Base-by-base conservation (phyloP, 179 eudicot genomes). In the Actinidia arguta region DNA sequence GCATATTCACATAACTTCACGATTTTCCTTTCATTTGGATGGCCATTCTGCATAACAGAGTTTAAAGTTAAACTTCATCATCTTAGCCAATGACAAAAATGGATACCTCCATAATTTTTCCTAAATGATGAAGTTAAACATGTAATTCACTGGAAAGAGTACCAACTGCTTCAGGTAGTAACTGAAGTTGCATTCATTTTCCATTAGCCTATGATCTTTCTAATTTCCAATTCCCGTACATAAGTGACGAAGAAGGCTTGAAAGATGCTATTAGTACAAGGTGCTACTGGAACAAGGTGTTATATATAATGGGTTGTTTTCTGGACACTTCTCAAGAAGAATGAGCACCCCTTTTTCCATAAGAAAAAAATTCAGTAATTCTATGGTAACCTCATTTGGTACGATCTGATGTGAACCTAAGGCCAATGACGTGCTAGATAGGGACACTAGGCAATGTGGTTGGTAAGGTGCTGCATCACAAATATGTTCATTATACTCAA, bases 1-100 rank as follows among this genome's bases (percentile, higher is more conserved):
- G 99, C 99, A 91, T 97, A 97, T 92, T 97, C 99, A 83, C 98
- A 97, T 77, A 97, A 87, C 90, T 97, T 97, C 48, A 85, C 89
- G 77, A 95, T 90, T 84, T 92, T 97, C 66, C 99, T 85, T 24
- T 97, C 99, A 78, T 83, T 95, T 68, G 89, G 83, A 75, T 88
- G 91, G 36, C 82, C 93, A 72, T 90, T 93, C 98, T 97, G 90
- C 87, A 87, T 22, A 39, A 59, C 4, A 72, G 62, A 69, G 62
- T 50, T 5, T 11, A 20, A 59, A 59, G 0, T 70, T 14, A 70
- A 73, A 48, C 50, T 47, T 51, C 69, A 59, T 31, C 69, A 61
- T 62, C 47, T 50, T 11, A 48, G 70, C 48, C 12, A 73, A 44
- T 13, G 76, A 39, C 27, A 25, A 22, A 56, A 74, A 59, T 11